Evolutionary conservation across 805 yeast species (phyloP), one percentile per base, ranked within the genome.

Genomic region (Candida vartiovaarae): DNA sequence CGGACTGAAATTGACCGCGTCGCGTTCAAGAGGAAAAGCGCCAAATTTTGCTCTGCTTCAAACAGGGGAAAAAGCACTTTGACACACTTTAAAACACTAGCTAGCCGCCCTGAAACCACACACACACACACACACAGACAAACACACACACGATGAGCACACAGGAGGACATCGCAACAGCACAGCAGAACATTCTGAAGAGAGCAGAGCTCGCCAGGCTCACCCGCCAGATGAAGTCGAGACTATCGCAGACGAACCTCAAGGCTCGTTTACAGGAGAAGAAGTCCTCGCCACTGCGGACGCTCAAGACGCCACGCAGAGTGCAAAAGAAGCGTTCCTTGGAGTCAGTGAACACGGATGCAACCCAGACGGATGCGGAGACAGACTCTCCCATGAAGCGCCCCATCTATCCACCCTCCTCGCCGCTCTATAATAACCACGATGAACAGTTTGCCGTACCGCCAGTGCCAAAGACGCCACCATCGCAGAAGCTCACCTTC

Each of bases 201-300:
- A 59, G 74, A 41, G 76, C 71, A 4, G 74, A 71, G 48, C 60
- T 71, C 6, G 71, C 75, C 5, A 62, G 73, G 44, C 64, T 71
- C 42, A 67, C 76, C 2, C 57, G 74, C 45, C 74, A 68, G 48
- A 51, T 71, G 25, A 70, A 69, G 50, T 57, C 66, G 6, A 65
- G 69, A 48, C 54, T 71, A 20, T 64, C 66, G 27, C 67, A 63
- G 51, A 73, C 75, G 2, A 71, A 71, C 10, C 40, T 66, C 4
- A 65, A 55, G 55, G 52, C 52, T 20, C 53, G 53, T 27, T 34
- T 49, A 25, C 47, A 49, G 31, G 49, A 45, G 42, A 45, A 47
- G 40, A 36, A 42, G 8, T 36, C 25, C 5, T 5, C 26, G 2
- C 28, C 45, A 35, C 32, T 39, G 9, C 24, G 9, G 5, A 2